phyloP scores from a whole-genome alignment of 306 rosid genomes.

The Hippophae tibetana region DNA sequence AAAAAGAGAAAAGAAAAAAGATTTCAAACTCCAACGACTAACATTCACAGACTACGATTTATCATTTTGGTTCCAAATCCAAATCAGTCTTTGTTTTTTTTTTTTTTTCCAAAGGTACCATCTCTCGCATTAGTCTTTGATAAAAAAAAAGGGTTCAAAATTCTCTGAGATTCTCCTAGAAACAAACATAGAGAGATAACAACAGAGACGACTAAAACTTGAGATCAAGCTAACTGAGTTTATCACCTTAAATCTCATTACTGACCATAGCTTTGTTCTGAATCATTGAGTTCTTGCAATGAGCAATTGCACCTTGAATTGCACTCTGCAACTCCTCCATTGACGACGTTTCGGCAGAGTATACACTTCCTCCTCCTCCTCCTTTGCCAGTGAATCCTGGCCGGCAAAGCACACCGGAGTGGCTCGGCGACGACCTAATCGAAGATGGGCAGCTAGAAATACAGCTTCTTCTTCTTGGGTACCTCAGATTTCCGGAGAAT shows the following conservation, averaged over 20 bases:
- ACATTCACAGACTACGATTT: constrained; percentile 24
- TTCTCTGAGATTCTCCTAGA: constrained; percentile 1
- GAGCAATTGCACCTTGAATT: constrained; percentile 93
- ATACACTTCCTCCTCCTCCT: constrained; percentile 5
- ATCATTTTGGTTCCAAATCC: constrained; percentile 17
- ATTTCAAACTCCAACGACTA: constrained; percentile 27
- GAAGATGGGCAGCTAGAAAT: constrained; percentile 88
- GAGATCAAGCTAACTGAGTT: background rate
- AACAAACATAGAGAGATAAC: constrained; percentile 2
- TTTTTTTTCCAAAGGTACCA: background rate
- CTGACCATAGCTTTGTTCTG: constrained; percentile 43
- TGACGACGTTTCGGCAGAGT: constrained; percentile 36
- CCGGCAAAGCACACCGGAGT: constrained; percentile 61
- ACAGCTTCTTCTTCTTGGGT: constrained; percentile 52
- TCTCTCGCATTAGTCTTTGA: background rate
- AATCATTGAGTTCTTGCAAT: constrained; percentile 76
- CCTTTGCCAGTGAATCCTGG: constrained; percentile 11
- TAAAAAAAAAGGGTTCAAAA: background rate
- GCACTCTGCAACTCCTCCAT: constrained; percentile 96
- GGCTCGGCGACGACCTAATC: constrained; percentile 74
- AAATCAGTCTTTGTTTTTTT: constrained; percentile 9
- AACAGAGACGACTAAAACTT: background rate
- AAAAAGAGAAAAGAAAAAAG: constrained; percentile 2
- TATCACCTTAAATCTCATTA: constrained; percentile 27
- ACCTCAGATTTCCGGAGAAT: constrained; percentile 72